phyloP scores from a whole-genome alignment of 2,329 filamentous ascomycete species.

The Aureobasidium pullulans region DNA sequence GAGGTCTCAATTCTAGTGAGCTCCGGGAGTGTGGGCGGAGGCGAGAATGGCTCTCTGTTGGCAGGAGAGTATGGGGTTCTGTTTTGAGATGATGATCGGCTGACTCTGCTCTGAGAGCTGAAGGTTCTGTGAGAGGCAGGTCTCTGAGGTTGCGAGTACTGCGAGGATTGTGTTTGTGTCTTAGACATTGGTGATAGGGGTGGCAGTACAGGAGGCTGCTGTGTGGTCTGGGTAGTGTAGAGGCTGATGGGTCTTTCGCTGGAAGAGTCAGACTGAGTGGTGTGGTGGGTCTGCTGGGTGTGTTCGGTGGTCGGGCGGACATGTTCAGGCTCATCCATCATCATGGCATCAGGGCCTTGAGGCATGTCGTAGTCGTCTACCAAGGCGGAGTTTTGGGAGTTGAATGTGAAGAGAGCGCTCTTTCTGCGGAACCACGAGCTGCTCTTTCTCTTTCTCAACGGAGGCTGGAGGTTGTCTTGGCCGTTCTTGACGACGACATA shows the following conservation, averaged over 20 bases:
- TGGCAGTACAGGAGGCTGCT: background rate
- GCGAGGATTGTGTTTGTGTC: conserved; percentile 1
- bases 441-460: conserved; percentile 23
- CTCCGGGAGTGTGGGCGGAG: conserved; percentile 10
- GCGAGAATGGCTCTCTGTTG: background rate
- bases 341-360: conserved; percentile 1
- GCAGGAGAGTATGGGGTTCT: background rate
- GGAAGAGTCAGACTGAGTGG: background rate
- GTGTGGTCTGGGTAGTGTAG: background rate
- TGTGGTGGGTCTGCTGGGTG: background rate
- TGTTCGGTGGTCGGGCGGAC: background rate
- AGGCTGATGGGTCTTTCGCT: background rate
- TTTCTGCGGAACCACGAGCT: conserved; percentile 30
- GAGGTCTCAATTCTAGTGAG: conserved; percentile 10
- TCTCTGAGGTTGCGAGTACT: background rate
- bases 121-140: background rate
- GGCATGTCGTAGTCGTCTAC: background rate
- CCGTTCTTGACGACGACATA: conserved; percentile 14
- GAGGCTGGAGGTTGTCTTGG: conserved; percentile 10
- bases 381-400: background rate
- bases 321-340: background rate
- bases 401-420: conserved; percentile 25
- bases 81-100: background rate
- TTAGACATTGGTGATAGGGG: conserved; percentile 4
- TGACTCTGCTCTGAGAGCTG: conserved; percentile 6